Base-by-base conservation (phyloP, 345 rosid genomes). In the Citrus trifoliata region DNA sequence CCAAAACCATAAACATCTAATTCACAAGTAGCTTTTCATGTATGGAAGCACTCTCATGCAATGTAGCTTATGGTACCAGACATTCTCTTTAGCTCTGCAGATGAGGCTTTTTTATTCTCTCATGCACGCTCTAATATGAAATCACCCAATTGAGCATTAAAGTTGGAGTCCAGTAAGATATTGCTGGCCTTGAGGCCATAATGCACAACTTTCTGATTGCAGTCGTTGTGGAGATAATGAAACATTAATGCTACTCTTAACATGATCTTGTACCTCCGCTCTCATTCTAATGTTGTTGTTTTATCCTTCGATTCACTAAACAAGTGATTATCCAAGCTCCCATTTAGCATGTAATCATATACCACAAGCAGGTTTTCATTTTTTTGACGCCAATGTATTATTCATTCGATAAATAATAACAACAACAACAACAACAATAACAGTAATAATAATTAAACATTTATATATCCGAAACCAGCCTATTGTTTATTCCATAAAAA, bases 171-270 rank as follows among this genome's bases (percentile, higher is more conserved):
- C 27, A 91, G 82, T 86, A 91, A 71, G 37, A 91, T 79, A 80
- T 91, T 91, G 79, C 93, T 91, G 35, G 90, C 93, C 65, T 91
- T 91, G 51, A 91, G 92, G 88, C 89, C 93, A 3, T 89, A 85
- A 71, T 91, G 93, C 69, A 89, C 86, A 65, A 91, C 95, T 70
- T 70, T 89, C 55, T 89, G 87, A 71, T 89, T 91, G 33, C 84
- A 91, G 70, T 89, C 76, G 59, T 91, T 78, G 59, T 91, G 93
- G 63, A 91, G 86, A 80, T 91, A 91, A 67, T 89, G 89, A 16
- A 91, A 78, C 22, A 93, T 91, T 0, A 89, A 84, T 2, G 89
- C 88, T 9, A 87, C 84, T n/a, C 90, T 91, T 1, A 88, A 66
- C 22, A 88, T 71, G 76, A 91, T 83, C 70, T 84, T 87, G 80